A percentile compares a stretch with the other conserved stretches of the same genome.
Evolutionary conservation across 768 basidiomycete genomes (phyloP).

Genomic region (Pleurotus ostreatus): DNA sequence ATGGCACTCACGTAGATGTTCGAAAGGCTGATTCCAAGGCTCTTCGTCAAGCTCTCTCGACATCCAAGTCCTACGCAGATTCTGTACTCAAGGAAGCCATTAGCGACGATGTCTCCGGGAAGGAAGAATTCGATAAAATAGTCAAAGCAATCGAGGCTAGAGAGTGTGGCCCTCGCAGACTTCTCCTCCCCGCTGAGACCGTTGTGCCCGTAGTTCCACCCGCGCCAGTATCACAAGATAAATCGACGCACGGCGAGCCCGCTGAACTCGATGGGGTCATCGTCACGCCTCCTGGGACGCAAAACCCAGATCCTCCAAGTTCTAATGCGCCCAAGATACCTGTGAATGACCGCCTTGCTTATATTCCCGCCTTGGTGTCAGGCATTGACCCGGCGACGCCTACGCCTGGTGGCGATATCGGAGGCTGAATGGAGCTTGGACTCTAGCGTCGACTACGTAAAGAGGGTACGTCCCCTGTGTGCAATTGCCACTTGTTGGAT

Average conservation of each 20-base stretch:
- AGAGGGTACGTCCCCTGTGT: too few relatives aligned
- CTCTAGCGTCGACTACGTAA: too few relatives aligned
- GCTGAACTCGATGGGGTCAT: conserved; percentile 1
- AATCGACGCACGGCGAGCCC: not conserved
- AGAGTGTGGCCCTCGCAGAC: conserved; percentile 8
- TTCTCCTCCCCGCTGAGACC: not conserved
- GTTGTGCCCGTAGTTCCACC: conserved; percentile 17
- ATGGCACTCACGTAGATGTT: conserved; percentile 52
- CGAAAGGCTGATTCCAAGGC: conserved; percentile 57
- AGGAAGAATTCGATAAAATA: conserved; percentile 57
- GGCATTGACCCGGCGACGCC: conserved; percentile 45
- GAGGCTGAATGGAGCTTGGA: conserved; percentile 18
- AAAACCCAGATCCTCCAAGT: conserved; percentile 56
- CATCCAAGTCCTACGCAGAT: conserved; percentile 60
- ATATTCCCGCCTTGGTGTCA: conserved; percentile 34
- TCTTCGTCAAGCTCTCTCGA: conserved; percentile 47
- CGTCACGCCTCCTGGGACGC: conserved; percentile 48
- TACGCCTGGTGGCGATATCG: conserved; percentile 24
- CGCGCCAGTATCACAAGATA: conserved; percentile 17
- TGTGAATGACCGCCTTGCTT: conserved; percentile 30
- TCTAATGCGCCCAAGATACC: conserved; percentile 48
- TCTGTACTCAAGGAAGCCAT: conserved; percentile 40
- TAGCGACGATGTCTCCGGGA: conserved; percentile 46
- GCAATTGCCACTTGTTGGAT: too few relatives aligned
- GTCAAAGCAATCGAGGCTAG: conserved; percentile 46